Evolutionary conservation across 768 basidiomycete species (phyloP), one percentile per base, ranked within the genome.

Genomic region (Boletus edulis): DNA sequence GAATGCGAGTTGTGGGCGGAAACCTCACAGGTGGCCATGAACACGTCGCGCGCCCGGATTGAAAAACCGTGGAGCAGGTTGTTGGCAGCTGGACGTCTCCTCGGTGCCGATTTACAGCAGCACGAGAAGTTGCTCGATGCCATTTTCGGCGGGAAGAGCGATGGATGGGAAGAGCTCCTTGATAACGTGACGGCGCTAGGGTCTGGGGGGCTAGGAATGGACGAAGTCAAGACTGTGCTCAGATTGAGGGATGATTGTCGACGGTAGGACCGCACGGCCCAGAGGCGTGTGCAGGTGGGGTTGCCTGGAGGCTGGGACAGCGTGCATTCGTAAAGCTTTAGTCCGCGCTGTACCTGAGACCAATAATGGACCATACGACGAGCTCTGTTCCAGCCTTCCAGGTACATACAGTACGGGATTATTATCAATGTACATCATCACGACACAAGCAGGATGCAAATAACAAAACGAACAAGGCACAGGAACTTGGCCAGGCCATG

Each of bases 1-100:
- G 94, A 98, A 69, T 84, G 83, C 74, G 80, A 85, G 64, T 77
- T 92, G 46, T 94, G 94, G 94, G 78, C 87, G 6, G 88, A 91
- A 71, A 87, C 89, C 8, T 90, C 85, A 55, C 80, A 82, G 27
- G 71, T 75, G 20, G 86, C 84, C 3, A 71, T 93, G 38, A 66
- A 57, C n/a, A 62, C 60, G n/a, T 69, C 70, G 18, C 77, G 68
- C 61, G 74, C 70, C 49, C 79, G 84, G 17, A 79, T 87, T 1
- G 87, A 88, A 65, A 81, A 79, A 0, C 90, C 92, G 4, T 96
- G 95, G 94, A 73, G 80, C 47, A 78, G 78, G 52, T 74, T 95
- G 37, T 66, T 88, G 17, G 85, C 87, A 52, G 87, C 89, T 2
- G 87, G 82, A 17, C 79, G 82, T 45, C 62, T 98, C 24, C 72